Evolutionary conservation across 768 basidiomycete genomes (phyloP), one percentile per base, ranked within the genome.

Genomic region (Amanita fuliginea): DNA sequence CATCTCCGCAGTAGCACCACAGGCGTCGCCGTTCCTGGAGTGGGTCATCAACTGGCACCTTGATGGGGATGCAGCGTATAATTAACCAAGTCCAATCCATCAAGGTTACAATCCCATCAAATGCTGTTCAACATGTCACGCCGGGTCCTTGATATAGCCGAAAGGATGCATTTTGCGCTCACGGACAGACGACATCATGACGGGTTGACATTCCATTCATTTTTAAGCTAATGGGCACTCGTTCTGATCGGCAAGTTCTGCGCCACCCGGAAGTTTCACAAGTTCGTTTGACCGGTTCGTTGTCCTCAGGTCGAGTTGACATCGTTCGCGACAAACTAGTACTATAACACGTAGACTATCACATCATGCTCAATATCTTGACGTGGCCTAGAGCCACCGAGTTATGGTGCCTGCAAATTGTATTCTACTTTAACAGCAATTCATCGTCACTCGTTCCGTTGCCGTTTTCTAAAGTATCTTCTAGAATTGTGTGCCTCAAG

Each of bases 371-470:
- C 7, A 37, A 18, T 19, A 37, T 18, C 6, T 37, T 7, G 36
- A 18, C n/a, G 16, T 10, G 9, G 18, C 7, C 21, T 11, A 19
- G 43, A 24, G 37, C n/a, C 18, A 46, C n/a, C n/a, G 36, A 37
- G 46, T 18, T 43, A 42, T 44, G 11, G 8, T 34, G 13, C 34
- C 19, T n/a, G n/a, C n/a, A n/a, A n/a, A n/a, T n/a, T n/a, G n/a
- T 37, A 36, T 36, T 21, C 42, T 43, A 44, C 14, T 53, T 44
- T 37, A 62, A 50, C 42, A 61, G 50, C 32, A 62, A 30, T 46
- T 62, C 62, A 28, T 62, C 62, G 19, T 63, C 60, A 35, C 58
- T 59, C 34, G 49, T 35, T 6, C 54, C 42, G 10, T 56, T 48
- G 19, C 9, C 3, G 6, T 49, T 49, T 34, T 52, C 50, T 42